phyloP scores from a whole-genome alignment of 2,329 filamentous ascomycete species.

The Chalaropsis ovoidea region DNA sequence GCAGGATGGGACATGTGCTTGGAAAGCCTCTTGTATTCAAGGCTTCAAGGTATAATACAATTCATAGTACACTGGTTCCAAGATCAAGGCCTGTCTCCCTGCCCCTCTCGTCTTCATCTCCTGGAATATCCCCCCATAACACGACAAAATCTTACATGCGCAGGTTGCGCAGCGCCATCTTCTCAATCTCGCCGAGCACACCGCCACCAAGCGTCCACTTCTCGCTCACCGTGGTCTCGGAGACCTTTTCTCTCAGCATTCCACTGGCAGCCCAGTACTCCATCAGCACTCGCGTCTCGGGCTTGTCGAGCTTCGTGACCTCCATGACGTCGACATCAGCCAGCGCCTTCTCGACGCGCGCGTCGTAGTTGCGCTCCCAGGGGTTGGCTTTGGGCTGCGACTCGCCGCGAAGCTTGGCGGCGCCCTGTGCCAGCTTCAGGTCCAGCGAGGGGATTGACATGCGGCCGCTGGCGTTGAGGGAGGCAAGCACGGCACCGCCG shows the following conservation, averaged over 20 bases:
- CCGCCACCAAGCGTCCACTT: constrained; percentile 77
- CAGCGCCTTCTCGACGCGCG: constrained; percentile 45
- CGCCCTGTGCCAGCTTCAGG: constrained; percentile 51
- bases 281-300: constrained; percentile 69
- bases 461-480: constrained; percentile 62
- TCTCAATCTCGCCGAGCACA: constrained; percentile 76
- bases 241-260: constrained; percentile 58
- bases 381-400: constrained; percentile 40
- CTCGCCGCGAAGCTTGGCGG: constrained; percentile 36
- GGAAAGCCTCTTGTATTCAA: constrained; percentile 1
- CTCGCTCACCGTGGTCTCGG: constrained; percentile 62
- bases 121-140: background rate
- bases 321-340: constrained; percentile 44
- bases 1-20: background rate
- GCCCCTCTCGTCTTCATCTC: background rate
- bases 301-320: constrained; percentile 58
- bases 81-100: background rate
- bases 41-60: constrained; percentile 19
- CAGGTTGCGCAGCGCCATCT: constrained; percentile 45
- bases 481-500: constrained; percentile 68
- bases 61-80: constrained; percentile 22
- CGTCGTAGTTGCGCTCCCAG: constrained; percentile 48
- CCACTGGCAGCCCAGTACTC: constrained; percentile 91
- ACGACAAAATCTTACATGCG: constrained; percentile 33
- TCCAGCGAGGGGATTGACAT: constrained; percentile 56